A percentile compares a stretch with the other conserved stretches of the same genome.
phyloP scores from a whole-genome alignment of 441 rosid genomes.

The Populus tomentosa region DNA sequence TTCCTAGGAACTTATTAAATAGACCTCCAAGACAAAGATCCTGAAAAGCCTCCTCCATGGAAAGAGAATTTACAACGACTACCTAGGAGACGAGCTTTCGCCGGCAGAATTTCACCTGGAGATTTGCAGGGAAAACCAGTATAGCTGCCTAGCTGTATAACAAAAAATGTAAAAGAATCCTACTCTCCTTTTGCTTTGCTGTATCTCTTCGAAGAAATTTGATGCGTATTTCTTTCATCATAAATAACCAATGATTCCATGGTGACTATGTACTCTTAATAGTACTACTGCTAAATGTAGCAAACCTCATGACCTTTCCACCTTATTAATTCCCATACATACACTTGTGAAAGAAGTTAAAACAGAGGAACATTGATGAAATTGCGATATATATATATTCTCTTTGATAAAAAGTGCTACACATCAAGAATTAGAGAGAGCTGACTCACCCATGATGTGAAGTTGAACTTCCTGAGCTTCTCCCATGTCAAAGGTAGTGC shows the following conservation, averaged over 20 bases:
- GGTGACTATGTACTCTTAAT: background rate
- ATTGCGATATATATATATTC: no score
- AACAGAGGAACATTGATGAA: no score
- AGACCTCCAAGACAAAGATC: background rate
- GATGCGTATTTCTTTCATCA: background rate
- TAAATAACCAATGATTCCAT: no score
- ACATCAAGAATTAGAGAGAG: background rate
- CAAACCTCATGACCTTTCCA: no score
- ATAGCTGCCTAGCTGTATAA: background rate
- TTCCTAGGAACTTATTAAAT: background rate
- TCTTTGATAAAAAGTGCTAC: background rate
- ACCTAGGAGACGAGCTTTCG: background rate
- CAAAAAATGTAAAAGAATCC: background rate
- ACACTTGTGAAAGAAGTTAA: no score
- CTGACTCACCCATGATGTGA: conserved; percentile 4
- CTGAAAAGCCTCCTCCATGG: background rate
- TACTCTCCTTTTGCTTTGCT: background rate
- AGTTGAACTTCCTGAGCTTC: conserved; percentile 8
- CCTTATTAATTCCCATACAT: no score
- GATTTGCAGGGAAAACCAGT: background rate
- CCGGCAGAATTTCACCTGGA: background rate
- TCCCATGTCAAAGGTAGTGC: background rate
- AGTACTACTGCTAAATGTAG: no score
- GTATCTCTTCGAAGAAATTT: background rate
- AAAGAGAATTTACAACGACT: background rate